Base-by-base conservation (phyloP, 169 alveolate species). In the Plasmodium gonderi region DNA sequence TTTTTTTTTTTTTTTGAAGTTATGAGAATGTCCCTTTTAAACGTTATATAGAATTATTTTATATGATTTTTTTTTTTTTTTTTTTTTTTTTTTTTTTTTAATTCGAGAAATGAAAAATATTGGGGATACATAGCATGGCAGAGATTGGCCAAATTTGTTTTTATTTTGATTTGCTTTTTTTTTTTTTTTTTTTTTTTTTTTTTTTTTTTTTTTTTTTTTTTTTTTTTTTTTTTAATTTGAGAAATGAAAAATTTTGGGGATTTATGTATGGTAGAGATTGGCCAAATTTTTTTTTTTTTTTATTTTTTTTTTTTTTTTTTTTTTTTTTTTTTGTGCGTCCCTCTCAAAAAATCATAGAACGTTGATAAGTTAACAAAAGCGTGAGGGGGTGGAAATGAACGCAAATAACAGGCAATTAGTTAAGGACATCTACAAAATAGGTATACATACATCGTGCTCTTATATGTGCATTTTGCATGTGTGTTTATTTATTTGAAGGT, bases 381-480 rank as follows among this genome's bases (percentile, higher is more conserved):
- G 72, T n/a, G n/a, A n/a, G n/a, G 72, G 38, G 47, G 49, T 14
- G 26, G 67, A 47, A 75, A 85, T 74, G 79, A 74, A 72, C 47
- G 68, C 51, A 17, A 85, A 17, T 36, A 80, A 85, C 29, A 72
- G 67, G 51, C 92, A 85, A 6, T 47, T 85, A 51, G 85, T 85
- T 23, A 85, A 26, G 92, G 92, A 85, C 38, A 85, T 85, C 60
- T 85, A 85, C 44, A 72, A 74, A 51, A 85, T 85, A 49, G 92
- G 92, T 85, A 49, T n/a, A 29, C n/a, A n/a, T n/a, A n/a, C n/a
- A n/a, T n/a, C n/a, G n/a, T n/a, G n/a, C n/a, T n/a, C n/a, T n/a
- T n/a, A n/a, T n/a, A 29, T 64, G 47, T 33, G 47, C 51, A 79
- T 9, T 23, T n/a, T 79, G 74, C 11, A 31, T 38, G 40, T 33